Evolutionary conservation across 495 filamentous ascomycete genomes (phyloP).

Genomic region (Trichoderma virens): DNA sequence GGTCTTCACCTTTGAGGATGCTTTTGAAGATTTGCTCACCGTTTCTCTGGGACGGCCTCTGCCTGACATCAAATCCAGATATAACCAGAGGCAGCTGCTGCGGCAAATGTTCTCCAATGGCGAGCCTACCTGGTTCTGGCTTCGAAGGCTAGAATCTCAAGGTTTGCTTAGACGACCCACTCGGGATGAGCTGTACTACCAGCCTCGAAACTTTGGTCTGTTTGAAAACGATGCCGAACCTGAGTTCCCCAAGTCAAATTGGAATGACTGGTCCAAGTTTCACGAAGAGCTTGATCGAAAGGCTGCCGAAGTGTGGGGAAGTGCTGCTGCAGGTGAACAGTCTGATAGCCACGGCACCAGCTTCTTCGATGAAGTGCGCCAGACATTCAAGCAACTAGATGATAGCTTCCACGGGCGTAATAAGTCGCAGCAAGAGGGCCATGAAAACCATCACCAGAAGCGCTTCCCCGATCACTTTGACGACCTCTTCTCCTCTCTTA

Average conservation of each 20-base stretch:
- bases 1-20: constrained; percentile 27
- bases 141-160: constrained; percentile 3
- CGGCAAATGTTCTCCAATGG: constrained; percentile 10
- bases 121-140: constrained; percentile 12
- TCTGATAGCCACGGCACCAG: neutral
- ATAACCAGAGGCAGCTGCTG: constrained; percentile 7
- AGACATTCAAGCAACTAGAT: neutral
- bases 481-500: neutral
- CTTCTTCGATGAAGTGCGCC: constrained; percentile 5
- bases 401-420: constrained; percentile 3
- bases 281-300: constrained; percentile 2
- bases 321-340: neutral
- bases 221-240: neutral
- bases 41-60: constrained; percentile 18
- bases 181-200: neutral
- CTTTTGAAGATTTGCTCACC: constrained; percentile 29
- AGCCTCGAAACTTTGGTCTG: neutral
- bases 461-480: neutral
- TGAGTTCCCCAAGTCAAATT: neutral
- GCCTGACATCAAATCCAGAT: constrained; percentile 9
- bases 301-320: constrained; percentile 1
- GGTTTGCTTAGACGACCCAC: constrained; percentile 7
- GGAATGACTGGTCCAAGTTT: neutral
- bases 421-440: neutral
- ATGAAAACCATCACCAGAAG: neutral